Percentiles rank a stretch among this genome's conserved stretches.
These are phyloP conservation scores for Vigna nakashimae DNA, from an alignment of 306 rosid species.

Conservation along the genomic window DNA sequence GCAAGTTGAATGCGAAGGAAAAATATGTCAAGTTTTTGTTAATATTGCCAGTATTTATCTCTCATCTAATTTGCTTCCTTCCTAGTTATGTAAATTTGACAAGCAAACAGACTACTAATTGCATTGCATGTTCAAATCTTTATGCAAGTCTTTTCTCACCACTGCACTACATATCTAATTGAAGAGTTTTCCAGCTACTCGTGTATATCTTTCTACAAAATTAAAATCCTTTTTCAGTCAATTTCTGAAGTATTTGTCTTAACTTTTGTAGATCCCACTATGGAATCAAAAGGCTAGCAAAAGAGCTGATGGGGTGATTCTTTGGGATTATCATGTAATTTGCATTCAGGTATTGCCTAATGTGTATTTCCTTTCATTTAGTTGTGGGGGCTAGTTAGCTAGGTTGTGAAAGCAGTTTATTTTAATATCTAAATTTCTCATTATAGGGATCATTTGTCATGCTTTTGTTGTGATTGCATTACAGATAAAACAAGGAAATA, in stretches of 20 bases:
- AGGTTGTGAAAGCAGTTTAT: not conserved
- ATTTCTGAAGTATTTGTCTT: slow-evolving; percentile 20
- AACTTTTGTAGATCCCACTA: slow-evolving; percentile 64
- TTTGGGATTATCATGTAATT: slow-evolving; percentile 94
- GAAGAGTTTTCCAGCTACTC: not conserved
- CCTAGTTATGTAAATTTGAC: slow-evolving; percentile 1
- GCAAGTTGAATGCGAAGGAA: not conserved
- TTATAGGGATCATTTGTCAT: slow-evolving; percentile 38
- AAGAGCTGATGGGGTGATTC: slow-evolving; percentile 77
- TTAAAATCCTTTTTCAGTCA: slow-evolving; percentile 20
- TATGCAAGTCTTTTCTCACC: not conserved
- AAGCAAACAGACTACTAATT: not conserved
- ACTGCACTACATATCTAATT: not conserved
- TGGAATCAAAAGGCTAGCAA: slow-evolving; percentile 88
- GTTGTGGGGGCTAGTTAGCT: slow-evolving; percentile 1
- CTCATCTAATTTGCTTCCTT: slow-evolving; percentile 4
- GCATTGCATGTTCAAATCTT: slow-evolving; percentile 26
- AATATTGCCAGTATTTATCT: not conserved
- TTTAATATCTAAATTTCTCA: slow-evolving; percentile 24
- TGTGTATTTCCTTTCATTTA: slow-evolving; percentile 29
- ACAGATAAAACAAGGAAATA: slow-evolving; percentile 64
- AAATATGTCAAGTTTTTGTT: not conserved
- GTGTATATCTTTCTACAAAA: not conserved
- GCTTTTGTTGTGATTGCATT: slow-evolving; percentile 37
- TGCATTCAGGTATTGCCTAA: slow-evolving; percentile 69